Evolutionary conservation across 257 asterid genomes (phyloP).

Genomic region (Capsicum chinense): DNA sequence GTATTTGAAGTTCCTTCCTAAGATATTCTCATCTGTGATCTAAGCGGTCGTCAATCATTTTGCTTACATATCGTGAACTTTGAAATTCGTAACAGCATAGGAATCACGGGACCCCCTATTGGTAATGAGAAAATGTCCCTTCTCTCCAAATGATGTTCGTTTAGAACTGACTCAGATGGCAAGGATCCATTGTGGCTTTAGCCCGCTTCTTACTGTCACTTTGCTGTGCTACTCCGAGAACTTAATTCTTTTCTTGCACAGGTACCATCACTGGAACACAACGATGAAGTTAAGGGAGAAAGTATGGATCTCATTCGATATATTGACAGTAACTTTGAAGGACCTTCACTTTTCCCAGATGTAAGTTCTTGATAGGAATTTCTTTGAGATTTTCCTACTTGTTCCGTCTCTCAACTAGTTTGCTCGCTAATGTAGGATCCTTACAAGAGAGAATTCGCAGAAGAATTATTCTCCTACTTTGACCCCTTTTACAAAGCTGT

Average conservation of each 20-base stretch:
- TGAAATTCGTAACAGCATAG: not conserved
- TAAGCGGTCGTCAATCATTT: not conserved
- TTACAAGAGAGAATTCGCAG: constrained; percentile 57
- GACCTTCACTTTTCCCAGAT: constrained; percentile 78
- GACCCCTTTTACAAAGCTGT: constrained; percentile 59
- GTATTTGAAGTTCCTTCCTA: not conserved
- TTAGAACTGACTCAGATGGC: not conserved
- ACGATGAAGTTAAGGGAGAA: constrained; percentile 81
- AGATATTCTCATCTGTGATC: not conserved
- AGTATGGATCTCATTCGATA: constrained; percentile 85
- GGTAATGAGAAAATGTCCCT: not conserved
- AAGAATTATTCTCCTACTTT: constrained; percentile 58
- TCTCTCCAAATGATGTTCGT: too few relatives aligned
- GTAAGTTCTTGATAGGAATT: constrained; percentile 49
- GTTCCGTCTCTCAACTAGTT: constrained; percentile 12
- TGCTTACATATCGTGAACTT: not conserved
- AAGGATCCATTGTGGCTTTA: not conserved
- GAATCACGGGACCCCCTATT: too few relatives aligned
- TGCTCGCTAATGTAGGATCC: constrained; percentile 55
- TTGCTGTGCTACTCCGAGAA: not conserved
- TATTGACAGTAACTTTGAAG: constrained; percentile 72
- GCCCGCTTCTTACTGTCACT: not conserved
- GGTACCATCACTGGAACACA: constrained; percentile 89
- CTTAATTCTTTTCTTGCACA: constrained; percentile 28
- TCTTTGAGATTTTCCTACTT: constrained; percentile 18